Conservation (phyloP, 148 eudicot species). For the Agrostemma githago region DNA sequence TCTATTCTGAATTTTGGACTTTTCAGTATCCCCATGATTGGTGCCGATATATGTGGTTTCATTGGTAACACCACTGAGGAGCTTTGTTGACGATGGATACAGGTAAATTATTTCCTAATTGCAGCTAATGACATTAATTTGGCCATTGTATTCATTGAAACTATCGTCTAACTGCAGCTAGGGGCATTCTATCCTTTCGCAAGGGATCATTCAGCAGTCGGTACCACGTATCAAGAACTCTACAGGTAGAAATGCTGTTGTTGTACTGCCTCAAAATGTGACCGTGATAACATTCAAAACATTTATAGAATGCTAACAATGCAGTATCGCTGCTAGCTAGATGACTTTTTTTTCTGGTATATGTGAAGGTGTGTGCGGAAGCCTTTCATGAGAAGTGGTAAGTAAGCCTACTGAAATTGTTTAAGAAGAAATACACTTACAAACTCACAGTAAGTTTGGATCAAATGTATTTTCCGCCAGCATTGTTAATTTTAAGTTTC, state of each 20-base stretch:
- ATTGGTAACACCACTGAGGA: slow-evolving; percentile 65
- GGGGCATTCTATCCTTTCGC: slow-evolving; percentile 92
- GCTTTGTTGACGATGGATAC: slow-evolving; percentile 81
- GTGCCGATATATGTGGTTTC: slow-evolving; percentile 94
- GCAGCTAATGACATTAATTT: not conserved
- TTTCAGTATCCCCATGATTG: slow-evolving; percentile 89
- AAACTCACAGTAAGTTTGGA: too few species aligned
- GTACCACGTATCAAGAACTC: slow-evolving; percentile 52
- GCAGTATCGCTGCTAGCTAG: too few species aligned
- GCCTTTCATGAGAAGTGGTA: too few species aligned
- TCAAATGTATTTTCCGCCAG: too few species aligned
- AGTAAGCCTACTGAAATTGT: too few species aligned
- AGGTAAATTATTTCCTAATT: slow-evolving; percentile 30
- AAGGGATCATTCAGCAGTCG: slow-evolving; percentile 57
- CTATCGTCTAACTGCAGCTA: slow-evolving; percentile 35
- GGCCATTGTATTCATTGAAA: not conserved
- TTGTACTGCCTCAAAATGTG: too few species aligned
- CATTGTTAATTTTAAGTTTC: too few species aligned
- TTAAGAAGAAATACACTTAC: too few species aligned
- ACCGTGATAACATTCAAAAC: too few species aligned
- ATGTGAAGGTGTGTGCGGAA: too few species aligned
- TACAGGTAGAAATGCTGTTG: slow-evolving; percentile 70
- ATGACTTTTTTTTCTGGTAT: too few species aligned
- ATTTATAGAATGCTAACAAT: too few species aligned
- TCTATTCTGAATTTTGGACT: slow-evolving; percentile 62